Conservation (phyloP, 2,329 filamentous ascomycete species). For the Monilinia aucupariae region DNA sequence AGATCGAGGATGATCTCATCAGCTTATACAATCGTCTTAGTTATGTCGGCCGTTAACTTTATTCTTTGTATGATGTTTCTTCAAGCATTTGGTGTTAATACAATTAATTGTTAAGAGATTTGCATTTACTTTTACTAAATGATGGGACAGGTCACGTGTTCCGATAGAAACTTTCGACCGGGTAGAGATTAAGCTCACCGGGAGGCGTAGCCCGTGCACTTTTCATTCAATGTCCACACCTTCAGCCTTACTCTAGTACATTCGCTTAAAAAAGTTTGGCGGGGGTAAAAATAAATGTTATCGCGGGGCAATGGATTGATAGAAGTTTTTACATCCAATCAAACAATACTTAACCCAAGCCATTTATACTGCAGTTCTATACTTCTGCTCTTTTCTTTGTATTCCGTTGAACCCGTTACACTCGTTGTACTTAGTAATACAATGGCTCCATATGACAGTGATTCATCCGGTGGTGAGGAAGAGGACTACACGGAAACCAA, state of each 20-base stretch:
- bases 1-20: too few species aligned
- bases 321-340: conserved; percentile 10
- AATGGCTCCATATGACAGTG: conserved; percentile 81
- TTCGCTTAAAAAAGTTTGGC: conserved; percentile 20
- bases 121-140: too few species aligned
- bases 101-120: too few species aligned
- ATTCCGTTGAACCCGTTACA: background rate
- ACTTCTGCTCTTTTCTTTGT: background rate
- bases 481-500: conserved; percentile 73
- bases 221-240: too few species aligned
- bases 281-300: conserved; percentile 16
- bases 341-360: background rate
- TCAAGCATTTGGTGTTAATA: too few species aligned
- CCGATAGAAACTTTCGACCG: too few species aligned
- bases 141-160: too few species aligned
- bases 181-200: background rate
- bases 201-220: background rate
- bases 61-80: too few species aligned
- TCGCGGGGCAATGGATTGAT: conserved; percentile 8
- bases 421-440: background rate
- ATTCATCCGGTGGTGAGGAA: conserved; percentile 66
- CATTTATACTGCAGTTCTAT: background rate
- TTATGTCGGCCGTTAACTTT: too few species aligned
- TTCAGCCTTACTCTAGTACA: conserved; percentile 27
- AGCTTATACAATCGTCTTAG: too few species aligned